Evolutionary conservation across 2,329 filamentous ascomycete species (phyloP), one percentile per base, ranked within the genome.

Genomic region (Colletotrichum sp.): DNA sequence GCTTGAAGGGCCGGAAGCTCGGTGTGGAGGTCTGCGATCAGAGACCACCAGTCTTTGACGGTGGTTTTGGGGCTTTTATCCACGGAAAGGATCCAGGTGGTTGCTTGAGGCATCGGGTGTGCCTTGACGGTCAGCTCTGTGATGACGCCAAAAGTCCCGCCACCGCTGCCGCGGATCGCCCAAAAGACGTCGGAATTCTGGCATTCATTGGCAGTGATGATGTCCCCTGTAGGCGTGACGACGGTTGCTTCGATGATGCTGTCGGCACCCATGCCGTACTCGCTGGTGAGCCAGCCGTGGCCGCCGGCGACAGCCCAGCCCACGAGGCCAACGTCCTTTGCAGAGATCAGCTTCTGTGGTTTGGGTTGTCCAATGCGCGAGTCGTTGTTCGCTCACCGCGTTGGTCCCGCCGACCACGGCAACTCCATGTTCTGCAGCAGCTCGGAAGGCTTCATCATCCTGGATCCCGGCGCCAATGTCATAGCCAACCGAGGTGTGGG

Each of bases 241-340:
- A 88, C 83, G 44, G 85, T 81, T 78, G 83, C 84, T 71, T 87
- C 82, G 6, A 90, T 79, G 3, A 87, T 84, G 65, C 89, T 86
- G 77, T 90, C 89, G 0, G 86, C 88, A 9, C 81, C 88, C 9
- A 91, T 82, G 3, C 89, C 89, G 61, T 87, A 86, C 15, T 80
- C 80, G 2, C 84, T 85, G 3, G 80, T 78, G 12, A 89, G 80
- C 4, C 83, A 79, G 5, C 82, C 84, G 77, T 90, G 88, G 0
- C 88, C 88, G 12, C 86, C 88, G 63, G 19, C 39, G 87, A 77
- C 89, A 93, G 2, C 91, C 91, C 68, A 64, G 16, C 91, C 92
- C 0, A 89, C 88, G 11, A 91, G 77, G 2, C 91, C 91, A 9
- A 93, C 91, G 87, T 89, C 2, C 86, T 82, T 76, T 87, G 88